Conservation (phyloP, 1,139 yeast species). For the Petasospora fabianii region DNA sequence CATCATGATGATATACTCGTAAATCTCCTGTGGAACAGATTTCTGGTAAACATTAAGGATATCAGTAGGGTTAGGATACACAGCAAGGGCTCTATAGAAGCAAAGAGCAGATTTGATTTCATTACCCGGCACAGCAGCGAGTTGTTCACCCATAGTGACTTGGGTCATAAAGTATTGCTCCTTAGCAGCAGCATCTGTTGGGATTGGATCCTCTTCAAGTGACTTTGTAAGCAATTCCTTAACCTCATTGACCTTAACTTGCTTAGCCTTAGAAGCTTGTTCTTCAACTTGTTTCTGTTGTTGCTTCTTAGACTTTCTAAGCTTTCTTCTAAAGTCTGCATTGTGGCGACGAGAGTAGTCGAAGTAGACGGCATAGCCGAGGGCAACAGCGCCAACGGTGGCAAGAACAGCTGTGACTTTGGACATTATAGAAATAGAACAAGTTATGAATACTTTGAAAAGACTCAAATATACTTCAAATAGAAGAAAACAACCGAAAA, state of each 20-base stretch:
- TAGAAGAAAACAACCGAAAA: neutral
- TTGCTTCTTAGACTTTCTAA: slow-evolving; percentile 60
- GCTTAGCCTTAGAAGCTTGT: slow-evolving; percentile 55
- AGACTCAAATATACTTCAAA: no score
- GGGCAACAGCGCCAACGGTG: slow-evolving; percentile 52
- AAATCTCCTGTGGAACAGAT: slow-evolving; percentile 75
- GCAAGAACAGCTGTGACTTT: slow-evolving; percentile 39
- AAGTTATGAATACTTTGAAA: neutral
- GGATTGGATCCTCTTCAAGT: slow-evolving; percentile 68
- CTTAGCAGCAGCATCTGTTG: slow-evolving; percentile 59
- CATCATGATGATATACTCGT: slow-evolving; percentile 82
- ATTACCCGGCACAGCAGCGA: slow-evolving; percentile 51
- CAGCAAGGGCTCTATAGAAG: slow-evolving; percentile 92
- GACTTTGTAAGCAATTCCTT: slow-evolving; percentile 61
- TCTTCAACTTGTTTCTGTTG: slow-evolving; percentile 56
- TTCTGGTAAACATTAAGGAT: slow-evolving; percentile 85
- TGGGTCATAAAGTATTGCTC: slow-evolving; percentile 80
- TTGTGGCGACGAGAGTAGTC: slow-evolving; percentile 89
- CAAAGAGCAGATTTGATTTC: slow-evolving; percentile 80
- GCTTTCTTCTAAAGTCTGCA: slow-evolving; percentile 71
- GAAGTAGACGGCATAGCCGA: slow-evolving; percentile 83
- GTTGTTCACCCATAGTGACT: slow-evolving; percentile 80
- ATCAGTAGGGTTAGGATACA: slow-evolving; percentile 93
- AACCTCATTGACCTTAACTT: slow-evolving; percentile 57
- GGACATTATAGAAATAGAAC: slow-evolving; percentile 22